Percentiles rank a stretch among this genome's conserved stretches.
Evolutionary conservation across 164 flowering plant genomes (phyloP).

Genomic region (Nymphaea colorata): DNA sequence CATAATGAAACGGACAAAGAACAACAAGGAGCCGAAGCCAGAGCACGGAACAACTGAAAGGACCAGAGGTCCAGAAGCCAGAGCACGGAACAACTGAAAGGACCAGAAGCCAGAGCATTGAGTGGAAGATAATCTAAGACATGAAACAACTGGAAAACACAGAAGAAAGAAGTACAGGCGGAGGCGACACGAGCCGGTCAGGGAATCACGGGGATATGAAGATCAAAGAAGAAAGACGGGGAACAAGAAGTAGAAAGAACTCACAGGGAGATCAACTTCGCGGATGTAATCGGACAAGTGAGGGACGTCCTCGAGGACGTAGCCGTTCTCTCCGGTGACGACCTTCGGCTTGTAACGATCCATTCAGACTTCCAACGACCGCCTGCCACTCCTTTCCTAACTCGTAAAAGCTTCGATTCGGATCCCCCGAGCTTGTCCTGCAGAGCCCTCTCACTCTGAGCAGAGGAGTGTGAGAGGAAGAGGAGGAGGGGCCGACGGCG

Average conservation of each 20-base stretch:
- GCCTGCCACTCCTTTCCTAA: no score
- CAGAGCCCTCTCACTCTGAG: background rate
- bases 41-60: no score
- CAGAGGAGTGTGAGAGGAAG: background rate
- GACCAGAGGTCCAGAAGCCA: no score
- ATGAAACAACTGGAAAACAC: no score
- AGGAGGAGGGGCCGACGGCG: background rate
- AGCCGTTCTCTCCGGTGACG: constrained; percentile 24
- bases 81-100: no score
- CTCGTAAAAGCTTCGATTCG: background rate
- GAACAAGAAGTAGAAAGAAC: background rate
- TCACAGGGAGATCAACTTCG: constrained; percentile 29
- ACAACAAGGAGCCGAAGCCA: no score
- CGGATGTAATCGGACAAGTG: constrained; percentile 46
- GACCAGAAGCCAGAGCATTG: no score
- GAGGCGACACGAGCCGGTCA: background rate
- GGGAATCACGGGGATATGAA: background rate
- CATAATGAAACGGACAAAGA: no score
- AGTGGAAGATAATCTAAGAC: no score
- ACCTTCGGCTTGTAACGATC: constrained; percentile 13
- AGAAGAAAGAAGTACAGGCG: no score
- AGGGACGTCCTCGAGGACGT: constrained; percentile 58
- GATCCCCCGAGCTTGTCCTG: background rate
- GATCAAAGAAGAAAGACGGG: background rate
- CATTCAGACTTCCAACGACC: background rate